Base-by-base conservation (phyloP, 2,329 filamentous ascomycete genomes). In the Pyrenochaeta sp. region DNA sequence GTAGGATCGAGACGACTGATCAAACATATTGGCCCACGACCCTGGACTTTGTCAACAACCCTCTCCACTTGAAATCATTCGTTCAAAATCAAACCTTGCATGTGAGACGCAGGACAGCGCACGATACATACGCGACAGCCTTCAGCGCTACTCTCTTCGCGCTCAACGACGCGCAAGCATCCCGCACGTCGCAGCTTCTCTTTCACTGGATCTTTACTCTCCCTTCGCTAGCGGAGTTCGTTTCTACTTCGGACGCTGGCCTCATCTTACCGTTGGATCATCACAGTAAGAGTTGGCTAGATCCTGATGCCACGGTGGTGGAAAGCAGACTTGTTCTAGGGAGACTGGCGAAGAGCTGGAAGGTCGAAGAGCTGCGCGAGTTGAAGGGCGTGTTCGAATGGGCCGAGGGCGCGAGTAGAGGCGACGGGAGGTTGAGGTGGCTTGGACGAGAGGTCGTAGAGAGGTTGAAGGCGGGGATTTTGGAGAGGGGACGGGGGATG, bases 11-110 rank as follows among this genome's bases (percentile, higher is more conserved):
- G 1, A 88, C 88, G 2, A 83, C 83, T 5, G 84, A 87, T 1
- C 84, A 88, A 3, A 82, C 87, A 4, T 94, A 92, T 80, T 97
- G 93, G 93, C 89, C 91, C 42, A 84, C 96, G 2, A 87, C 88
- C 5, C 82, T 97, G 3, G 89, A 95, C 72, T 92, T 97, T 62
- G 81, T 80, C 3, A 80, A 83, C 49, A 87, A 90, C 55, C 81
- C 88, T 0, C 77, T 81, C 0, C 85, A 95, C 48, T 81, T 86
- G 4, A 77, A 83, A 0, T 86, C 88, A 3, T 92, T 97, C 79
- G 80, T 80, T 10, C 81, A 83, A 22, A 88, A 89, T 27, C 92
- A 96, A 67, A 91, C 87, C 1, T 80, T 97, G 42, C 89, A 88
- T 69, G 87, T 97, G 4, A 86, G 90, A 19, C 84, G 90, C 15